Conservation (phyloP, 805 yeast species). For the Candida fluviatilis region DNA sequence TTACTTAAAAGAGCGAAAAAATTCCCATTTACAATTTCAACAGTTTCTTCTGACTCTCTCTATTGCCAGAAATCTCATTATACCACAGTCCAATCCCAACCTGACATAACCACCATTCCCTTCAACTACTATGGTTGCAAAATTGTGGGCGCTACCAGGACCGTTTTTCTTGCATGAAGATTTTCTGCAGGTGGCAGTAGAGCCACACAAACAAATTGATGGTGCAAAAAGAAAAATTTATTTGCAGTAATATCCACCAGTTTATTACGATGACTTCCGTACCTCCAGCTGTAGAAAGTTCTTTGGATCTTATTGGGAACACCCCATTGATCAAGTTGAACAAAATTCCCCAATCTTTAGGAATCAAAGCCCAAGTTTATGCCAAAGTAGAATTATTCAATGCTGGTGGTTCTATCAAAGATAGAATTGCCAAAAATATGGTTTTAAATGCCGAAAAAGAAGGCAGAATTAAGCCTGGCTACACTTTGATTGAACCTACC, state of each 20-base stretch:
- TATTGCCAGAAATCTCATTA: too few species aligned
- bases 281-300: constrained; percentile 46
- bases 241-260: background rate
- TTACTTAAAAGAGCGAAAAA: too few species aligned
- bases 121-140: too few species aligned
- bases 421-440: constrained; percentile 84
- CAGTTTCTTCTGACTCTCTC: too few species aligned
- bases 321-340: constrained; percentile 76
- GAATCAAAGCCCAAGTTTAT: constrained; percentile 65
- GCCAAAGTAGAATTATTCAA: constrained; percentile 82
- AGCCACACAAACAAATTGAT: background rate
- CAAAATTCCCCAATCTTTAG: constrained; percentile 70
- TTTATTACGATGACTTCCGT: constrained; percentile 9
- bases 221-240: background rate
- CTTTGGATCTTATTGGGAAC: constrained; percentile 77
- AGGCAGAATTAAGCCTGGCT: constrained; percentile 80
- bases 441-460: constrained; percentile 76
- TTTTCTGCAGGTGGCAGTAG: background rate
- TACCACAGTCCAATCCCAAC: too few species aligned
- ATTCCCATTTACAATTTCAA: too few species aligned
- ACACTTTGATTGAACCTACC: constrained; percentile 83
- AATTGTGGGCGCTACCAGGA: background rate
- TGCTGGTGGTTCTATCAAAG: constrained; percentile 89
- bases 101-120: too few species aligned
- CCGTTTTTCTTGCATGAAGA: background rate